These are phyloP conservation scores for Corymbia calophylla DNA, from an alignment of 441 rosid species.

Conservation along the genomic window DNA sequence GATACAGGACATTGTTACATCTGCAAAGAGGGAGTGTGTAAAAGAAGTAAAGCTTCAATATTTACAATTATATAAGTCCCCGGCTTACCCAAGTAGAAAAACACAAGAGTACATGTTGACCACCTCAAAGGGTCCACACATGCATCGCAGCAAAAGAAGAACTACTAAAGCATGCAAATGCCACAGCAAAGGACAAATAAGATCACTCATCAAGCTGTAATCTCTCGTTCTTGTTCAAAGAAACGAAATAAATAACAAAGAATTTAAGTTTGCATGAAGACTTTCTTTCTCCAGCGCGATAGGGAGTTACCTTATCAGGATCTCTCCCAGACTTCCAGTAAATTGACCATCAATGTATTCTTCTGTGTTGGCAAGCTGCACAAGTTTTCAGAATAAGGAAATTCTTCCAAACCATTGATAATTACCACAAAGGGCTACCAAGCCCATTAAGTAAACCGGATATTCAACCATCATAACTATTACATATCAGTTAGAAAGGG, in stretches of 20 bases:
- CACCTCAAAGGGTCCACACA: background rate
- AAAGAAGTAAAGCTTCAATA: background rate
- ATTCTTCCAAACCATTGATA: background rate
- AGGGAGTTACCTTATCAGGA: constrained; percentile 61
- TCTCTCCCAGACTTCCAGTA: constrained; percentile 70
- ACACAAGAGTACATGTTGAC: background rate
- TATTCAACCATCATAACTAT: background rate
- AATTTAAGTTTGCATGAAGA: background rate
- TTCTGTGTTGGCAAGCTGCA: constrained; percentile 83
- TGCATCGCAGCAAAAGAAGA: background rate
- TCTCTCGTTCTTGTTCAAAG: background rate
- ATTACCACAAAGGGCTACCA: background rate
- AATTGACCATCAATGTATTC: constrained; percentile 42
- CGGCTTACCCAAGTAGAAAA: too few species aligned
- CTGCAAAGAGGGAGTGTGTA: constrained; percentile 17
- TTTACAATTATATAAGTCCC: background rate
- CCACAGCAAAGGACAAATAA: background rate
- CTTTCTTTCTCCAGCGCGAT: background rate
- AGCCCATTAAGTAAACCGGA: background rate
- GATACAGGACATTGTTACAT: constrained; percentile 84
- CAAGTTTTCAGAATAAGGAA: background rate
- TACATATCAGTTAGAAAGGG: background rate
- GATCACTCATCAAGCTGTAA: background rate
- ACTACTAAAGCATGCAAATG: background rate
- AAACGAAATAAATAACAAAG: background rate